Base-by-base conservation (phyloP, 495 filamentous ascomycete genomes). In the Podospora pseudocomata region DNA sequence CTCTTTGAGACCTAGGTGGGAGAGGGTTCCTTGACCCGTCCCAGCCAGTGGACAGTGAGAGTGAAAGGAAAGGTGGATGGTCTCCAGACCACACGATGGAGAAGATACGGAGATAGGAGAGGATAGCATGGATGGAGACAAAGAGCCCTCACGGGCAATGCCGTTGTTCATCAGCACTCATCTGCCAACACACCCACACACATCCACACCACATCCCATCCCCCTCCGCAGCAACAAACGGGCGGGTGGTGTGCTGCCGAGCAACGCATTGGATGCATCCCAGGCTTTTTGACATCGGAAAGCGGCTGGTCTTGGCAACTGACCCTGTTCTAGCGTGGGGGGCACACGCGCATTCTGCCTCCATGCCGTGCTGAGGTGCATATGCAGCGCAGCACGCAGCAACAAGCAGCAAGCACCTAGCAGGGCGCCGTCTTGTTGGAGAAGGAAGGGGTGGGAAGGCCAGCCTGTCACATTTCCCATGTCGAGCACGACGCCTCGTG, bases 241-340 rank as follows among this genome's bases (percentile, higher is more conserved):
- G n/a, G n/a, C 55, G 55, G 55, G 55, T 58, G 55, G 19, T 58
- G 55, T 58, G 55, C 19, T 26, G 55, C 55, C 55, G 66, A 44
- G 44, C 61, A 39, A 65, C 66, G 60, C 60, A 68, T 64, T 23
- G 66, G 39, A 67, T 19, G 65, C 65, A 67, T 58, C 3, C 18
- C 65, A 53, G 55, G 55, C 55, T 26, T 34, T 60, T 67, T 63
- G 65, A 60, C 49, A 23, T 30, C 20, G 32, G 27, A 26, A 63
- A n/a, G 15, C 62, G 32, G 63, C 32, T 55, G 3, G 16, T 63
- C 67, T 69, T 69, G 67, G 67, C 67, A 65, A 13, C 2, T 58
- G 55, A 58, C 55, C 55, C 55, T 19, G 55, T 58, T 58, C 55
- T 58, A 58, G 55, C 55, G 55, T 58, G 55, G 55, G 55, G 55